A percentile compares a stretch with the other conserved stretches of the same genome.
phyloP scores from a whole-genome alignment of 1,139 yeast genomes.

The Lodderomyces oxycetoniae region DNA sequence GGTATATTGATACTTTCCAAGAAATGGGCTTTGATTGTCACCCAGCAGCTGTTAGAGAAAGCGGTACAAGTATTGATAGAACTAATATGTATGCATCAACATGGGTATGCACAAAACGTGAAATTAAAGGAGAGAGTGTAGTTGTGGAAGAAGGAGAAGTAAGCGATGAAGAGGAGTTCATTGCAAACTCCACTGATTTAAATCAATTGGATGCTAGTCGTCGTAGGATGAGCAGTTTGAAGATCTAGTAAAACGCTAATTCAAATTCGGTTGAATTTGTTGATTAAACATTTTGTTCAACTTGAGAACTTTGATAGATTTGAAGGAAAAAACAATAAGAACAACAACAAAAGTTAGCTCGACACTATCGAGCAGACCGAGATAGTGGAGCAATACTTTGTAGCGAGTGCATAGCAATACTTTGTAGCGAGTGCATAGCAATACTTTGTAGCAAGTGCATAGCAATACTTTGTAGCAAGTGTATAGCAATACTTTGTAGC shows the following conservation, averaged over 20 bases:
- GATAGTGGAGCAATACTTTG: too few species aligned
- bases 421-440: too few species aligned
- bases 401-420: too few species aligned
- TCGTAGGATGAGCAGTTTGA: conserved; percentile 38
- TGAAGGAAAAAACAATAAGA: too few species aligned
- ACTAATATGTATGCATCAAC: conserved; percentile 87
- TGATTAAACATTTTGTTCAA: too few species aligned
- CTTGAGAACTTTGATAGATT: too few species aligned
- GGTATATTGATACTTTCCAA: conserved; percentile 73
- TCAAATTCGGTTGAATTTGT: too few species aligned
- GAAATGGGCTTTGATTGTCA: conserved; percentile 60
- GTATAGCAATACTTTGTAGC: too few species aligned
- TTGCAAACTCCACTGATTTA: conserved; percentile 9
- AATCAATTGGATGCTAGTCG: conserved; percentile 16
- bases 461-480: too few species aligned
- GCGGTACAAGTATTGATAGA: conserved; percentile 67
- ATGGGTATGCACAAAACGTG: conserved; percentile 66
- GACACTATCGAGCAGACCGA: too few species aligned
- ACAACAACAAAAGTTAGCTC: neutral
- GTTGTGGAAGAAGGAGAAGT: neutral
- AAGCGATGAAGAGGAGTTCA: conserved; percentile 1
- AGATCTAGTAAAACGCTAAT: conserved; percentile 24
- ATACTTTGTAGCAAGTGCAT: too few species aligned
- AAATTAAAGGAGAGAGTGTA: conserved; percentile 20
- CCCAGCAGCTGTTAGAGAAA: conserved; percentile 62